Base-by-base conservation (phyloP, 352 stramenopile genomes). In the Pythium phragmitis region DNA sequence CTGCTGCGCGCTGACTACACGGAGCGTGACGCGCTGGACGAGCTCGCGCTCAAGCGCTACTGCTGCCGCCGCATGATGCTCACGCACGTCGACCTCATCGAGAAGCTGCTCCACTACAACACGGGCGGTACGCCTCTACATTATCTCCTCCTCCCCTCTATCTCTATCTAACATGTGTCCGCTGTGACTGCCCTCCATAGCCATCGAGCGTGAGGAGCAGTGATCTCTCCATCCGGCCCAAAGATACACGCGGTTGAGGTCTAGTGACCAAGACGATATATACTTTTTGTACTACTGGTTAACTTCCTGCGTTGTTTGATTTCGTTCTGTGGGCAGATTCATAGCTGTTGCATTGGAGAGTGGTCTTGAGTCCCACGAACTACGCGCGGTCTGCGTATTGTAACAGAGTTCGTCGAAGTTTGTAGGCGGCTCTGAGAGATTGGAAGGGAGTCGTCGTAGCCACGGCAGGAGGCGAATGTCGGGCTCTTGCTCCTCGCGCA, bases 41-140 rank as follows among this genome's bases (percentile, higher is more conserved):
- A 99, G 79, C 82, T 99, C 33, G 98, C 96, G 54, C 87, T 99
- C 26, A 98, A 98, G 75, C 82, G 98, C 85, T 99, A 99, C 81
- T 99, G 98, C 88, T 99, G 98, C 79, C 86, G 98, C 60, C 88
- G 98, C 58, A 99, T 99, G 98, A 92, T 99, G 81, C 88, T 99
- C 60, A 99, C 97, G 45, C 98, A 99, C 81, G 98, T 99, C 23
- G 98, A 99, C 83, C 88, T 99, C 34, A 99, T 99, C 75, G 96
- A 99, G 82, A 99, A 99, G 81, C 87, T 99, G 53, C 87, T 99
- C 65, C 98, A 99, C 83, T 99, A 99, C 87, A 99, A 99, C 87
- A 99, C 87, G n/a, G 85, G 85, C 66, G 87, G 85, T 96, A 66
- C 53, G 80, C 9, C 41, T 1, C 67, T 23, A 14, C 21, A 58